Conservation (phyloP, 2,329 filamentous ascomycete species). For the Alternaria atra region DNA sequence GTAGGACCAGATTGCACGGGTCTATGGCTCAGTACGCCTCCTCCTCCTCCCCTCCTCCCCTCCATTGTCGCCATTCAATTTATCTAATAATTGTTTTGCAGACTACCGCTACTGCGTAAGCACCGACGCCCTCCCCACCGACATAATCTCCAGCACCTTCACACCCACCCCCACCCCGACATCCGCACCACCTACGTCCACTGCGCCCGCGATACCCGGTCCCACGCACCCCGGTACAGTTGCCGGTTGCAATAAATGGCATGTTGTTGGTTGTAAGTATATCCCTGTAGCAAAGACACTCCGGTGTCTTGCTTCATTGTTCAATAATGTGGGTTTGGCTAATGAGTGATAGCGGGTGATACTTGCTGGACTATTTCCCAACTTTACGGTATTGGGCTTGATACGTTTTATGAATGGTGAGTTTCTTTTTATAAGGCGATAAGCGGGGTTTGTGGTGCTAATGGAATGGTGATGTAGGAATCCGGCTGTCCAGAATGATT, state of each 20-base stretch:
- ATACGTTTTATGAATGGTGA: constrained; percentile 12
- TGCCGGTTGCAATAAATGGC: constrained; percentile 14
- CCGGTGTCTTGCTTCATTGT: too few species aligned
- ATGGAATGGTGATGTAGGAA: constrained; percentile 5
- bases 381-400: constrained; percentile 11
- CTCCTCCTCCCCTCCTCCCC: constrained; percentile 4
- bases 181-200: constrained; percentile 17
- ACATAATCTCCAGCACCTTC: constrained; percentile 14
- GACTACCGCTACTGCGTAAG: constrained; percentile 15
- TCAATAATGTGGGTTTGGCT: too few species aligned
- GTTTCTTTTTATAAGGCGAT: constrained; percentile 13
- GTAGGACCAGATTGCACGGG: neutral
- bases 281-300: neutral
- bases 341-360: neutral
- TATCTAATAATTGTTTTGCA: constrained; percentile 10
- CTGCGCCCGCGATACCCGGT: constrained; percentile 10
- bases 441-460: constrained; percentile 9
- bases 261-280: constrained; percentile 17
- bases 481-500: constrained; percentile 9
- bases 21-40: neutral
- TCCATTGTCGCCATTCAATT: constrained; percentile 8
- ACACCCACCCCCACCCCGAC: constrained; percentile 7
- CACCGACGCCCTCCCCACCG: constrained; percentile 16
- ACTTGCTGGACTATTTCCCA: constrained; percentile 15
- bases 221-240: constrained; percentile 15